phyloP scores from a whole-genome alignment of 1,284 basidiomycete genomes.

The Cryptococcus sp. region DNA sequence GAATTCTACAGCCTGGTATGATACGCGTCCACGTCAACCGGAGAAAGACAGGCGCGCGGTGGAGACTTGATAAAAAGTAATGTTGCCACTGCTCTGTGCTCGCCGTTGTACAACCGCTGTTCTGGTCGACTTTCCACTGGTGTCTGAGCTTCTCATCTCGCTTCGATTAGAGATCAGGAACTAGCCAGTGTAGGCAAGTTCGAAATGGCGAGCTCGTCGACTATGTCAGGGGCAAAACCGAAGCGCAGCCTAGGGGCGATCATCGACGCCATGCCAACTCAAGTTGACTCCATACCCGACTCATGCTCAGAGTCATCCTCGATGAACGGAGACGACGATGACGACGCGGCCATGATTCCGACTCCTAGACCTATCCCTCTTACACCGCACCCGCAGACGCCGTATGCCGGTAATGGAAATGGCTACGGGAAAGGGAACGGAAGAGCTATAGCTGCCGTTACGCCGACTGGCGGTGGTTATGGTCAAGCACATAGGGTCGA shows the following conservation, averaged over 20 bases:
- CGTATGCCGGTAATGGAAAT: background rate
- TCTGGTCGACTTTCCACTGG: background rate
- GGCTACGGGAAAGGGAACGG: constrained; percentile 8
- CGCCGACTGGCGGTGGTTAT: background rate
- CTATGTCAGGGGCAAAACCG: background rate
- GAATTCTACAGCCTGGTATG: too few relatives aligned
- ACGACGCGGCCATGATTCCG: background rate
- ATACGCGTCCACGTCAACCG: background rate
- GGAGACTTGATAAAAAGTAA: constrained; percentile 2
- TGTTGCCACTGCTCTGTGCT: constrained; percentile 17
- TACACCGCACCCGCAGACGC: constrained; percentile 5
- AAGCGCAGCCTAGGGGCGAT: constrained; percentile 18
- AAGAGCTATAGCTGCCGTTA: constrained; percentile 2
- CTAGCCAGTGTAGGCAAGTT: too few relatives aligned
- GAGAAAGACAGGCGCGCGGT: constrained; percentile 14
- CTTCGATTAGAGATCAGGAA: background rate
- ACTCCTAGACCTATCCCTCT: constrained; percentile 15
- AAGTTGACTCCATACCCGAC: constrained; percentile 25
- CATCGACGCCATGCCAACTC: constrained; percentile 23
- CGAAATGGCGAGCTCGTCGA: too few relatives aligned
- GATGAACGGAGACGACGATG: constrained; percentile 18
- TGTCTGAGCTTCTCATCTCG: background rate
- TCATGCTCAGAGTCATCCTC: constrained; percentile 28
- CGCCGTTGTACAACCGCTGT: background rate
- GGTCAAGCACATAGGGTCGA: constrained; percentile 8